phyloP scores from a whole-genome alignment of 2,329 filamentous ascomycete genomes.

The Monilinia vaccinii-corymbosi region DNA sequence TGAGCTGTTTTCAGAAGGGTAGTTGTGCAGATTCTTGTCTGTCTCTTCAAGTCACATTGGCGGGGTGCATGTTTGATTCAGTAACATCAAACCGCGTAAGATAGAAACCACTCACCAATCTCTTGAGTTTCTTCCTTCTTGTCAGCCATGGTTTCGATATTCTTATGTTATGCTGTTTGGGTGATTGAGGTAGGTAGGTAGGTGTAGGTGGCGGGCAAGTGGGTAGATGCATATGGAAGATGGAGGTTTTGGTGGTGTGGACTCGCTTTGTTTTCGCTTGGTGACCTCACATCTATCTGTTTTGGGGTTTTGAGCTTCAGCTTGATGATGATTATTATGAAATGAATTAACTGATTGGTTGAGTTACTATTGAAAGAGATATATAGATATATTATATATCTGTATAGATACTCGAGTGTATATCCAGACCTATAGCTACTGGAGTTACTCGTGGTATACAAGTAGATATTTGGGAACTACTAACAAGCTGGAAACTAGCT shows the following conservation, averaged over 20 bases:
- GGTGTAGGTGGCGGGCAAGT: neutral
- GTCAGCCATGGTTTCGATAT: constrained; percentile 31
- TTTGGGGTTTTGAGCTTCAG: neutral
- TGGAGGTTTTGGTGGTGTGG: neutral
- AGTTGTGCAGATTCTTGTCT: constrained; percentile 5
- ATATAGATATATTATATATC: too few species aligned
- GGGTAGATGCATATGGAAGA: neutral
- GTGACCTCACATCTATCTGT: neutral
- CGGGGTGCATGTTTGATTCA: constrained; percentile 25
- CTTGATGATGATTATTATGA: too few species aligned
- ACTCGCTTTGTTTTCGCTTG: constrained; percentile 8
- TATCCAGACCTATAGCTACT: too few species aligned
- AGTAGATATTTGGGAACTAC: neutral
- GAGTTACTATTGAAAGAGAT: too few species aligned
- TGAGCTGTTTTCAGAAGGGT: neutral
- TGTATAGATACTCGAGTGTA: too few species aligned
- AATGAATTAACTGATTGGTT: too few species aligned
- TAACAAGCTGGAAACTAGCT: neutral
- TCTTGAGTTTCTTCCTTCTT: constrained; percentile 33
- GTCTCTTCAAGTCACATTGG: constrained; percentile 18
- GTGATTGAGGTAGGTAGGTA: neutral
- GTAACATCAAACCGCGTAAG: constrained; percentile 11
- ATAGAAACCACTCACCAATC: constrained; percentile 31
- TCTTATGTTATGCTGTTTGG: neutral
- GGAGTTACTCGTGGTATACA: too few species aligned